These are phyloP conservation scores for Ophiostoma quercus DNA, from an alignment of 2,329 filamentous ascomycete genomes.

Conservation along the genomic window DNA sequence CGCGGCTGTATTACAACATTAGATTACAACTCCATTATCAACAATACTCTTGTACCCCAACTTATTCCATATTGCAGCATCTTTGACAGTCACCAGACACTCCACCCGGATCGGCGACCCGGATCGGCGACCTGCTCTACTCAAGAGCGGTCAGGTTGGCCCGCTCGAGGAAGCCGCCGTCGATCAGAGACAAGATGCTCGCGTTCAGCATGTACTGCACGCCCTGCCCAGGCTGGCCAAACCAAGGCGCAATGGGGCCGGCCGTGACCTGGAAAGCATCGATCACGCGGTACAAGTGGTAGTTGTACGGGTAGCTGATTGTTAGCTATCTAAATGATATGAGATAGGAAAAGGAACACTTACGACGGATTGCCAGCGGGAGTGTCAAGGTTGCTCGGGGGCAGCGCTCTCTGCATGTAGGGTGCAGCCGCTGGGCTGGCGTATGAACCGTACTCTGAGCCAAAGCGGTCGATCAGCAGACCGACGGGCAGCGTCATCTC, in stretches of 20 bases:
- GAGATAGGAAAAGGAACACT: slow-evolving; percentile 12
- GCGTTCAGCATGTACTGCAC: slow-evolving; percentile 33
- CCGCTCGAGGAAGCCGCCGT: slow-evolving; percentile 33
- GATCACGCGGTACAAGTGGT: slow-evolving; percentile 44
- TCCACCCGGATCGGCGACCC: background rate
- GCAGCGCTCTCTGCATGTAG: slow-evolving; percentile 44
- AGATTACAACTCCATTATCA: background rate
- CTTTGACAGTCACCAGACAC: background rate
- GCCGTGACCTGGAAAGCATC: slow-evolving; percentile 38
- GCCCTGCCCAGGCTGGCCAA: slow-evolving; percentile 47
- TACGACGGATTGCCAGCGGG: slow-evolving; percentile 31
- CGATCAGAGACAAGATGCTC: slow-evolving; percentile 34
- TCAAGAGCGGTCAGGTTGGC: slow-evolving; percentile 28
- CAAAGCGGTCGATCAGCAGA: slow-evolving; percentile 46
- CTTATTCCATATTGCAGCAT: too few relatives aligned
- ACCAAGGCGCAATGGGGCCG: slow-evolving; percentile 47
- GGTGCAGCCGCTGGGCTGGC: slow-evolving; percentile 42
- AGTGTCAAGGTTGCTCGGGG: slow-evolving; percentile 42
- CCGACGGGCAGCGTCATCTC: slow-evolving; percentile 39
- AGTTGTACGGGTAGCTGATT: slow-evolving; percentile 42
- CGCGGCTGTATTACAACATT: background rate
- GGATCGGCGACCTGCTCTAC: background rate
- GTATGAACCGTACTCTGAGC: slow-evolving; percentile 41
- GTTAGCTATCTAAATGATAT: background rate
- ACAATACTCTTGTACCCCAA: background rate